These are phyloP conservation scores for Vickermania spadyakhi DNA, from an alignment of 208 protist genomes.

Conservation along the genomic window DNA sequence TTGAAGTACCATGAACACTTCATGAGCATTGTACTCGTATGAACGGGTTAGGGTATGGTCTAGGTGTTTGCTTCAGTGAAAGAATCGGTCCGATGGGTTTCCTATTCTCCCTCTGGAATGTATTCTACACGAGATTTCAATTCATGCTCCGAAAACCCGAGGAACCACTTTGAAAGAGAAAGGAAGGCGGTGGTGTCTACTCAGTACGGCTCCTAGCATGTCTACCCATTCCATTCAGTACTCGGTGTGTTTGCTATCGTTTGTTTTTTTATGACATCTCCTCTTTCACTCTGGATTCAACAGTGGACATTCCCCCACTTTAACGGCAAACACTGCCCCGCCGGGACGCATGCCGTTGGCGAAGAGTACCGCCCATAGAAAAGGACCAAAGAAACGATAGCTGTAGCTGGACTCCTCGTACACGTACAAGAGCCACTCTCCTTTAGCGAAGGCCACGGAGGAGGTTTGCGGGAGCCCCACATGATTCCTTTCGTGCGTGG, in stretches of 20 bases:
- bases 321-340: slow-evolving; percentile 38
- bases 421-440: slow-evolving; percentile 31
- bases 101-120: no score
- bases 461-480: neutral
- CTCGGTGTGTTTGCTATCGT: no score
- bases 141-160: no score
- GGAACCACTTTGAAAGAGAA: slow-evolving; percentile 1
- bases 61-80: no score
- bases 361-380: slow-evolving; percentile 66
- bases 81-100: no score
- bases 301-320: slow-evolving; percentile 24
- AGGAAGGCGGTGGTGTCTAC: neutral
- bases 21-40: no score
- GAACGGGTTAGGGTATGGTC: no score
- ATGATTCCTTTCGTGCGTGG: neutral
- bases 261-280: no score
- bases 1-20: no score
- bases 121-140: no score
- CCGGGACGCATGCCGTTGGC: slow-evolving; percentile 42
- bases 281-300: slow-evolving; percentile 22
- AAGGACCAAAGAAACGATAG: slow-evolving; percentile 82
- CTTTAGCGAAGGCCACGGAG: slow-evolving; percentile 8
- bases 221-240: no score
- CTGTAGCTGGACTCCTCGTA: slow-evolving; percentile 78
- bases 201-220: no score